Evolutionary conservation across 768 basidiomycete species (phyloP), one percentile per base, ranked within the genome.

Genomic region (Rhodotorula babjevae): DNA sequence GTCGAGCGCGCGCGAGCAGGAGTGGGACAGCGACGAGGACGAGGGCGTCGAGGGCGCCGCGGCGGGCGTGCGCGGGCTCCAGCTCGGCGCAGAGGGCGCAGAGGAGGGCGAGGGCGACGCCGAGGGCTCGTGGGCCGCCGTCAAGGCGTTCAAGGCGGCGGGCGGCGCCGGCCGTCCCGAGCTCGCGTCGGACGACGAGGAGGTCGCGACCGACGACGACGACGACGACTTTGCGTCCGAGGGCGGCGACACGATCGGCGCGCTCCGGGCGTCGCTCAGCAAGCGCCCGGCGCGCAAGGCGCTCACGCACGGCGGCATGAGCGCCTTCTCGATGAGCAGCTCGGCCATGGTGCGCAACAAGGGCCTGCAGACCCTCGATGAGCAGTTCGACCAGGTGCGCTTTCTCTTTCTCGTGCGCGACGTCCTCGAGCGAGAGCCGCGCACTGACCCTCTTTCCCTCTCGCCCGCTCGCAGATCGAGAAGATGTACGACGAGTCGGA

Each of bases 311-410:
- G 44, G 50, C 59, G 46, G 84, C 87, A 36, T 36, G 0, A 92
- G 90, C 63, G 90, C 92, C 21, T 95, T 95, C 84, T 92, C 90
- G 79, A 97, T 99, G 93, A 95, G 91, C 80, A 93, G 92, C 77
- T 93, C 92, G 7, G 92, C 92, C 23, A 92, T 98, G 90, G 90
- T 87, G 82, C 87, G 96, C 58, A 98, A 91, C 75, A 90, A 93
- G 76, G 88, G 92, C 1, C 82, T 98, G 42, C 87, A 91, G 63
- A 89, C 88, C 4, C 84, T 99, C 56, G 96, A 99, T 79, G 92
- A 97, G 79, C 86, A 88, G 19, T 99, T 98, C 79, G 94, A 98
- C 77, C 88, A 92, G 85, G 96, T 92, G 76, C 73, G 85, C 78
- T 25, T 25, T 42, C 33, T 33, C 7, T 49, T 23, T 11, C 50